These are phyloP conservation scores for Hygrocybe punicea DNA, from an alignment of 768 basidiomycete species.

Conservation along the genomic window DNA sequence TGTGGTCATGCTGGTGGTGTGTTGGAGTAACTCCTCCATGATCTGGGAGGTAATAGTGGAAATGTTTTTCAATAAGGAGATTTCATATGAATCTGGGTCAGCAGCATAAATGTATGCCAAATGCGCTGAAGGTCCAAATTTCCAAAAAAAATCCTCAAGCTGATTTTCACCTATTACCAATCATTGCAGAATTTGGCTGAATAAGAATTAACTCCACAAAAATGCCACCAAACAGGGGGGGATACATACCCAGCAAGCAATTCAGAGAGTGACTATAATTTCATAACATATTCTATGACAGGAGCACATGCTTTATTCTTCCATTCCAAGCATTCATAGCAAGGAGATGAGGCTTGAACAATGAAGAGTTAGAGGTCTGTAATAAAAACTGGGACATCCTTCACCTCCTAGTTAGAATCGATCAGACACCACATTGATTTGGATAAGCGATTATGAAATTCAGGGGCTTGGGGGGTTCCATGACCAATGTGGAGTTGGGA, in stretches of 20 bases:
- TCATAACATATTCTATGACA: constrained; percentile 10
- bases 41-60: not conserved
- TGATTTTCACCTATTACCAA: not conserved
- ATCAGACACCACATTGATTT: constrained; percentile 15
- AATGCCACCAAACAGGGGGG: not conserved
- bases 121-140: not conserved
- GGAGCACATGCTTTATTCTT: constrained; percentile 8
- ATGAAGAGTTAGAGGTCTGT: constrained; percentile 12
- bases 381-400: constrained; percentile 10
- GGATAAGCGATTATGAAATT: constrained; percentile 8
- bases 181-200: not conserved
- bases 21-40: not conserved
- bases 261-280: constrained; percentile 9
- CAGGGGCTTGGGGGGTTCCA: constrained; percentile 1
- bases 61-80: not conserved
- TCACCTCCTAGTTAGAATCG: constrained; percentile 11
- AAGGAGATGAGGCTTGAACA: constrained; percentile 16
- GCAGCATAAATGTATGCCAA: not conserved
- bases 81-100: not conserved
- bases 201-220: not conserved
- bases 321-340: constrained; percentile 9
- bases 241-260: not conserved
- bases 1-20: not conserved
- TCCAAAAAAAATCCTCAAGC: not conserved
- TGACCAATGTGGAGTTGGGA: constrained; percentile 12